Conservation (phyloP, 495 filamentous ascomycete species). For the Evansstolkia leycettana region DNA sequence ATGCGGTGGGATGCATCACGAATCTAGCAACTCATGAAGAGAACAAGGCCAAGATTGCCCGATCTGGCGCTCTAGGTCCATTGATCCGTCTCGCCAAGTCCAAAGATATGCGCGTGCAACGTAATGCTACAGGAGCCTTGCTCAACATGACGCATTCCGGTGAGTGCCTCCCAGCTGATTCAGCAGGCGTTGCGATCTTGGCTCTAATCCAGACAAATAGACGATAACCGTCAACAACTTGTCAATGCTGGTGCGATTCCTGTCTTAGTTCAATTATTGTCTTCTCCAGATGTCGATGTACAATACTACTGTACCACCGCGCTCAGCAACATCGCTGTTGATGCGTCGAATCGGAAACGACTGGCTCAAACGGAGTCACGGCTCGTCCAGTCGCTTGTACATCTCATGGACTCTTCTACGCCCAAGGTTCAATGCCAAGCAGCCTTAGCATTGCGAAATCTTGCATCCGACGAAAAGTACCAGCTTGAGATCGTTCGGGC, state of each 20-base stretch:
- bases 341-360: conserved; percentile 77
- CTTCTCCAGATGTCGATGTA: conserved; percentile 86
- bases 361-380: conserved; percentile 80
- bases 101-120: conserved; percentile 96
- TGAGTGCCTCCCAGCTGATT: conserved; percentile 25
- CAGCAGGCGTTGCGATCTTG: no score
- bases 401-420: conserved; percentile 92
- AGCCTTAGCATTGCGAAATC: conserved; percentile 82
- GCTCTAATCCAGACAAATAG: conserved; percentile 26
- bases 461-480: conserved; percentile 97
- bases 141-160: conserved; percentile 99
- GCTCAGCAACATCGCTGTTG: conserved; percentile 95
- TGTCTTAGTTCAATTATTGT: conserved; percentile 86
- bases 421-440: conserved; percentile 98
- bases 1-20: conserved; percentile 96
- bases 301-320: conserved; percentile 99
- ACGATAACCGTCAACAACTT: conserved; percentile 94
- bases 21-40: conserved; percentile 97
- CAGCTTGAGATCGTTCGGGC: conserved; percentile 93
- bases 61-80: conserved; percentile 83
- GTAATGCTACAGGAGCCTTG: conserved; percentile 91
- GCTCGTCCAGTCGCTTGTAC: conserved; percentile 83
- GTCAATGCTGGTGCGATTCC: conserved; percentile 95
- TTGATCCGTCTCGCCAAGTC: conserved; percentile 88
- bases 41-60: conserved; percentile 97